These are phyloP conservation scores for Oemleria cerasiformis DNA, from an alignment of 306 rosid species.

Conservation along the genomic window DNA sequence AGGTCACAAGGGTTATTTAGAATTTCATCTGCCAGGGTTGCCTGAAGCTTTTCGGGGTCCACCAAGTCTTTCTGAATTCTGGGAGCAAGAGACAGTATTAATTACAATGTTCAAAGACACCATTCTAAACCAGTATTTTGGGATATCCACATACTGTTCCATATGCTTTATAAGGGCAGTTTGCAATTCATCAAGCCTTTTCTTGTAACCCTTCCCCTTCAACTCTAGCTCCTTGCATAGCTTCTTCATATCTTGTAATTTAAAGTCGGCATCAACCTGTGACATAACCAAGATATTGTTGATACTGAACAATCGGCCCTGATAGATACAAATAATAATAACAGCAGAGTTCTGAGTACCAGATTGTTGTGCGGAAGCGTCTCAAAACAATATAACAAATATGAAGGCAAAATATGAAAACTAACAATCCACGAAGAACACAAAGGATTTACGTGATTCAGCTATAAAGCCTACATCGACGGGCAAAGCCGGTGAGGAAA, in stretches of 20 bases:
- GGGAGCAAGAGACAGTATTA: slow-evolving; percentile 19
- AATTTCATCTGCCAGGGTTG: slow-evolving; percentile 51
- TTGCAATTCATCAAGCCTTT: slow-evolving; percentile 75
- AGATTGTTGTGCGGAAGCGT: too few species aligned
- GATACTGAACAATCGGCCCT: neutral
- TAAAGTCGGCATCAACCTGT: slow-evolving; percentile 85
- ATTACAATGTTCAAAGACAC: neutral
- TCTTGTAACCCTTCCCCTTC: slow-evolving; percentile 71
- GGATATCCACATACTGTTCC: slow-evolving; percentile 68
- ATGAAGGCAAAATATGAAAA: too few species aligned
- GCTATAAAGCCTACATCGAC: too few species aligned
- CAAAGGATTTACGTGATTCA: too few species aligned
- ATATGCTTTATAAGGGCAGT: slow-evolving; percentile 67
- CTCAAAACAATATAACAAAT: too few species aligned
- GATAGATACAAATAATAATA: neutral
- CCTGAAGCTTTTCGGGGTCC: slow-evolving; percentile 80
- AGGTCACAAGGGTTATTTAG: slow-evolving; percentile 58
- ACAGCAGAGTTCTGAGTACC: too few species aligned
- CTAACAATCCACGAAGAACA: too few species aligned
- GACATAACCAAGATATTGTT: slow-evolving; percentile 13
- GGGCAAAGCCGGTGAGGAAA: too few species aligned
- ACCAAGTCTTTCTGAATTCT: slow-evolving; percentile 83
- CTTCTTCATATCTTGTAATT: slow-evolving; percentile 84
- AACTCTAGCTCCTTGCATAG: slow-evolving; percentile 65
- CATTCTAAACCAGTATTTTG: slow-evolving; percentile 17